phyloP scores from a whole-genome alignment of 352 stramenopile genomes.

The Sclerospora graminicola region DNA sequence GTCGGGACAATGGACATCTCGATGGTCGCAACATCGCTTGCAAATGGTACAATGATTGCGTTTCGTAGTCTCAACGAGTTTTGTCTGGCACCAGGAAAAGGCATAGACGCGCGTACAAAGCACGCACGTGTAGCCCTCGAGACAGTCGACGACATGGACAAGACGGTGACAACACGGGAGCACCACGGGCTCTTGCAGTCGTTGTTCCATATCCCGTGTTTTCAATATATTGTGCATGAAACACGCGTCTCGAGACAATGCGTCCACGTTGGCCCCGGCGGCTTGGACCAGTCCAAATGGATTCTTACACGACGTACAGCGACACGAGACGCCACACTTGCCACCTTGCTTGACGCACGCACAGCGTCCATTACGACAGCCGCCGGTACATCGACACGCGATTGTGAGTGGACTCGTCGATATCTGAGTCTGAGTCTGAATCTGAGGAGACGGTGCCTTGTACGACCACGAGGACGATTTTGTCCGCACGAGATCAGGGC shows the following conservation, averaged over 20 bases:
- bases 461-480: too few species aligned
- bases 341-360: conserved; percentile 75
- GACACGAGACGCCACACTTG: conserved; percentile 64
- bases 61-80: conserved; percentile 57
- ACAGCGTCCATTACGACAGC: conserved; percentile 71
- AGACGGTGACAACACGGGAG: conserved; percentile 49
- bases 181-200: conserved; percentile 51
- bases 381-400: conserved; percentile 71
- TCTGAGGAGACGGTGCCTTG: too few species aligned
- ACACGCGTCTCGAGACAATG: conserved; percentile 60
- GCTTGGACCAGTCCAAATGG: conserved; percentile 76
- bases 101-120: conserved; percentile 45
- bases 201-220: conserved; percentile 72
- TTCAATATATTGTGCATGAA: conserved; percentile 86
- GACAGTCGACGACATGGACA: conserved; percentile 66
- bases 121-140: conserved; percentile 55
- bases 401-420: too few species aligned
- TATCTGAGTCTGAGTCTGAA: too few species aligned
- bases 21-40: conserved; percentile 80
- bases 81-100: conserved; percentile 81
- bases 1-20: conserved; percentile 78
- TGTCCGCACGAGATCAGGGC: too few species aligned
- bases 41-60: conserved; percentile 82
- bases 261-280: conserved; percentile 63
- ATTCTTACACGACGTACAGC: conserved; percentile 83